Evolutionary conservation across 371 early-diverging fungal species (phyloP).

Genomic region (Mucor velutinosus): DNA sequence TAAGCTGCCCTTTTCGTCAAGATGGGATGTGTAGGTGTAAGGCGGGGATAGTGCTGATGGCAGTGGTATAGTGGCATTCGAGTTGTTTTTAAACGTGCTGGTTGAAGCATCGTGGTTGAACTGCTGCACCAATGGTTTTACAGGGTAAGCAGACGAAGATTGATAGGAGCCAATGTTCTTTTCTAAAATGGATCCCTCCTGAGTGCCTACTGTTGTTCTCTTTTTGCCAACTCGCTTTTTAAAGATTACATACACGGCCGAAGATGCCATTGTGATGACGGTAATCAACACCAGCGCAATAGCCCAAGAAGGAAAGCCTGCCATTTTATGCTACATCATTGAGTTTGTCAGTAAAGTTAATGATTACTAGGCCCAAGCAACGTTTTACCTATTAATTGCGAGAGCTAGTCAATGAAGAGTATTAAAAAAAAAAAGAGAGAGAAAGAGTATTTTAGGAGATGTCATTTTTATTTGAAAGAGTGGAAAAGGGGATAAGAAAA

Average conservation of each 20-base stretch:
- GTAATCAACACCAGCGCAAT: slow-evolving; percentile 23
- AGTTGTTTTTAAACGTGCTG: background rate
- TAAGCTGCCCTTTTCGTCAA: background rate
- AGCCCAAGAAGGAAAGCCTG: slow-evolving; percentile 23
- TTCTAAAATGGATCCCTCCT: background rate
- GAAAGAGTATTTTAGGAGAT: background rate
- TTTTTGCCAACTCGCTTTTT: slow-evolving; percentile 9
- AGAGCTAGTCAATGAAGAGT: background rate
- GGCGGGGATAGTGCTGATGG: background rate
- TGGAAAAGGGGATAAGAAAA: background rate
- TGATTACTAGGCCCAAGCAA: background rate
- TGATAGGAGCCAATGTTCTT: background rate
- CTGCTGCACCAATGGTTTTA: slow-evolving; percentile 3
- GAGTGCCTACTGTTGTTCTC: slow-evolving; percentile 11
- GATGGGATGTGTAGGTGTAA: background rate
- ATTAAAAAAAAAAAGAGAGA: background rate
- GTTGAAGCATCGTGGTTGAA: slow-evolving; percentile 1
- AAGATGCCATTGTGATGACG: slow-evolving; percentile 7
- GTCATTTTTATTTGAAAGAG: background rate
- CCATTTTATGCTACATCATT: background rate
- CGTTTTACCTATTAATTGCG: background rate
- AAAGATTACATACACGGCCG: slow-evolving; percentile 12
- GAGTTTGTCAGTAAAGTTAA: background rate
- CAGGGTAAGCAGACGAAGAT: slow-evolving; percentile 9
- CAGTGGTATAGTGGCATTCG: background rate